Evolutionary conservation across 352 stramenopile species (phyloP).

Genomic region (Phytopythium delawarense): DNA sequence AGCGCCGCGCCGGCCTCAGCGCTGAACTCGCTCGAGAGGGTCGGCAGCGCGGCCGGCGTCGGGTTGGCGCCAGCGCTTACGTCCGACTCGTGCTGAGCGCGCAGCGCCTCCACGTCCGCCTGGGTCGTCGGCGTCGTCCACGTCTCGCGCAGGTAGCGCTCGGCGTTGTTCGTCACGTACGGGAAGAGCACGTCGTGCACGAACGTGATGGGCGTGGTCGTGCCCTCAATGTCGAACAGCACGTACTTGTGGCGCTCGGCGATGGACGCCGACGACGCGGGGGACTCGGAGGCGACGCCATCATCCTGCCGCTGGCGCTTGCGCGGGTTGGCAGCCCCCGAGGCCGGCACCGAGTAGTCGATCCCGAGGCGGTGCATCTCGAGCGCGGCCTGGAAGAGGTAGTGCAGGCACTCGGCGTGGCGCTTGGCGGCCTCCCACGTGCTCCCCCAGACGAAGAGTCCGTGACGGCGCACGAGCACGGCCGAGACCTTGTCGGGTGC

Average conservation of each 20-base stretch:
- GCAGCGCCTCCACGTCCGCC: conserved; percentile 39
- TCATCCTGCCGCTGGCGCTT: conserved; percentile 33
- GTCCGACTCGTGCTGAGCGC: conserved; percentile 43
- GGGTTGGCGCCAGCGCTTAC: conserved; percentile 5
- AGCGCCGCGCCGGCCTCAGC: conserved; percentile 31
- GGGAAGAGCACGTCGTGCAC: conserved; percentile 95
- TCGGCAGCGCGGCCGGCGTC: conserved; percentile 22
- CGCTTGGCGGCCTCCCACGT: conserved; percentile 96
- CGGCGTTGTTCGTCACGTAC: conserved; percentile 70
- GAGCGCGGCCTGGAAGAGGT: conserved; percentile 91
- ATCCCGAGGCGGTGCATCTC: conserved; percentile 88
- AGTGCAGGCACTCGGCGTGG: conserved; percentile 96
- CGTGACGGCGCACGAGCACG: conserved; percentile 94
- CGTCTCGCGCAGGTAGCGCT: conserved; percentile 48
- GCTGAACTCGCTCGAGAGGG: conserved; percentile 9
- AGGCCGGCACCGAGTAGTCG: conserved; percentile 48
- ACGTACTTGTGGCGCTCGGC: conserved; percentile 89
- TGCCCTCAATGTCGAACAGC: conserved; percentile 96
- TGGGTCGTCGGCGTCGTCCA: conserved; percentile 53
- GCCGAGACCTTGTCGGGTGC: conserved; percentile 88
- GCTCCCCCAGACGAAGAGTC: conserved; percentile 96
- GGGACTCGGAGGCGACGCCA: not conserved
- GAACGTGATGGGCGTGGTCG: conserved; percentile 95
- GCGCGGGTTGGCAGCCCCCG: conserved; percentile 40
- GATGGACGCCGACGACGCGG: conserved; percentile 21